Conservation (phyloP, 352 stramenopile species). For the Thraustochytrium striatum region DNA sequence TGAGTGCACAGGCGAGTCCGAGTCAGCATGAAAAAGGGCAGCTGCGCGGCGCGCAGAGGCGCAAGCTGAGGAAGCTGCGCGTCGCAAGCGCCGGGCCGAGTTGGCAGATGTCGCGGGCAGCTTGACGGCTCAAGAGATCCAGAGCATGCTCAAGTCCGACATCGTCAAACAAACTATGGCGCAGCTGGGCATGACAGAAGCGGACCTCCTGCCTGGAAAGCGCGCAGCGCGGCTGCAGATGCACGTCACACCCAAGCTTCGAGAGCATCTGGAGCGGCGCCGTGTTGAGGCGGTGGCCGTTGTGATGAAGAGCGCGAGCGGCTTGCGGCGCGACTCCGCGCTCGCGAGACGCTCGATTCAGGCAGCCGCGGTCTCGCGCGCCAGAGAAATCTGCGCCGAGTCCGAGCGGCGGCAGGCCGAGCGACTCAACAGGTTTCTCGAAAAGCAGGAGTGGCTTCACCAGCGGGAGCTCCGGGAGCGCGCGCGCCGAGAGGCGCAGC, state of each 20-base stretch:
- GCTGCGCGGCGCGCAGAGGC: background rate
- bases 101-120: background rate
- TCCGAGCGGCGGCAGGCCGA: constrained; percentile 4
- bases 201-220: background rate
- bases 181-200: background rate
- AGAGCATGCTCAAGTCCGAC: background rate
- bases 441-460: background rate
- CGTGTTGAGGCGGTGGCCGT: background rate
- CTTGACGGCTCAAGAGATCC: background rate
- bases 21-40: too few species aligned
- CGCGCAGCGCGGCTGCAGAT: background rate
- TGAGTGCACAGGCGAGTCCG: too few species aligned
- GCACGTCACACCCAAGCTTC: background rate
- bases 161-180: constrained; percentile 7
- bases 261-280: background rate
- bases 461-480: background rate
- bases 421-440: background rate
- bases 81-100: background rate
- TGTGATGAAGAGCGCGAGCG: background rate
- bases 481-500: background rate
- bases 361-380: background rate
- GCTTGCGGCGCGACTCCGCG: background rate
- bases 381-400: background rate
- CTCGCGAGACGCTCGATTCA: background rate
- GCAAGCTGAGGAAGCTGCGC: background rate